These are phyloP conservation scores for Colletotrichum magnum DNA, from an alignment of 2,329 filamentous ascomycete species.

Conservation along the genomic window DNA sequence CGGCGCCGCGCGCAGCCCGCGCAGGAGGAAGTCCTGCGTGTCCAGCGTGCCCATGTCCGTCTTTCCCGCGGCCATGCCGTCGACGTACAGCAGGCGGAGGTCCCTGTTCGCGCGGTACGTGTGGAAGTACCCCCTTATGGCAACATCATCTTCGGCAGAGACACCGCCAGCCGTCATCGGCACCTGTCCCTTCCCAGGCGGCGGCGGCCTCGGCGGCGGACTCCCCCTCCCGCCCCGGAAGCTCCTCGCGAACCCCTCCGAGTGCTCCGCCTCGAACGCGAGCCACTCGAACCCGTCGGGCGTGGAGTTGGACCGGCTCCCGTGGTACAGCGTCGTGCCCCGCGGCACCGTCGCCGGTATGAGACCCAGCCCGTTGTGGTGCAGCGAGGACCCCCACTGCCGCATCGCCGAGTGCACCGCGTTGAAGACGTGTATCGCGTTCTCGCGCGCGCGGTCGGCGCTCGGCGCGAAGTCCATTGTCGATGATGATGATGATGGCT, in stretches of 20 bases:
- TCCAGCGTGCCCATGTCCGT: slow-evolving; percentile 76
- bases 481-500: too few species aligned
- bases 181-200: slow-evolving; percentile 14
- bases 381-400: slow-evolving; percentile 80
- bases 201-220: slow-evolving; percentile 18
- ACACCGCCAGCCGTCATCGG: background rate
- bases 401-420: slow-evolving; percentile 79
- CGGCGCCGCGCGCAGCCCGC: slow-evolving; percentile 50
- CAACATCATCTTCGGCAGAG: background rate
- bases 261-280: slow-evolving; percentile 83
- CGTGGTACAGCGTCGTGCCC: slow-evolving; percentile 79
- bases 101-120: slow-evolving; percentile 72
- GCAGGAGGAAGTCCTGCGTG: slow-evolving; percentile 74
- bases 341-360: slow-evolving; percentile 76
- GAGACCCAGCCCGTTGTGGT: slow-evolving; percentile 83
- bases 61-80: slow-evolving; percentile 79
- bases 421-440: slow-evolving; percentile 80
- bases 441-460: slow-evolving; percentile 56
- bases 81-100: slow-evolving; percentile 76
- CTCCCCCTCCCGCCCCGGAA: background rate
- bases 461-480: slow-evolving; percentile 51
- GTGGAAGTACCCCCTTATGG: slow-evolving; percentile 72
- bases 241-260: slow-evolving; percentile 71
- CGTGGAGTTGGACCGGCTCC: slow-evolving; percentile 59
- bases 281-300: slow-evolving; percentile 76